Conservation (phyloP, 176 grass and related monocot species). For the sorghum (Sorghum bicolor) region DNA sequence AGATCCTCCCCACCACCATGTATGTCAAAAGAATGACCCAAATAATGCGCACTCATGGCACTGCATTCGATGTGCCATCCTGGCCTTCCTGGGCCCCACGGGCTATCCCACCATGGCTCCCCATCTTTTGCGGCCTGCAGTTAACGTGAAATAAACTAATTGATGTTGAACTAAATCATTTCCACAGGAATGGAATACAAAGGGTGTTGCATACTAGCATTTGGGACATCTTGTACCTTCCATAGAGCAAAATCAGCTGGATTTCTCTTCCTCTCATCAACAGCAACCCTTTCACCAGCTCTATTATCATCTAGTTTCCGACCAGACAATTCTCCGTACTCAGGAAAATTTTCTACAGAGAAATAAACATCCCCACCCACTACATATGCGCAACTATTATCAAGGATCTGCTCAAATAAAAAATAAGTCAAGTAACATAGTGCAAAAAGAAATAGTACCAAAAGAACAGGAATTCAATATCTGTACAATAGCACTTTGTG, state of each 20-base stretch:
- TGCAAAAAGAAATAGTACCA: neutral
- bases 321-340: constrained; percentile 84
- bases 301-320: constrained; percentile 95
- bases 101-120: constrained; percentile 91
- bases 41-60: constrained; percentile 89
- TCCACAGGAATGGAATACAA: neutral
- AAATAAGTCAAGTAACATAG: constrained; percentile 1
- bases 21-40: constrained; percentile 84
- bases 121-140: constrained; percentile 83
- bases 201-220: neutral
- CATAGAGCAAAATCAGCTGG: constrained; percentile 97
- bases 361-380: constrained; percentile 88
- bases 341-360: constrained; percentile 77
- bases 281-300: constrained; percentile 88
- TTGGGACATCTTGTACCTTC: constrained; percentile 59
- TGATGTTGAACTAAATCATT: constrained; percentile 20
- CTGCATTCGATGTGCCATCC: constrained; percentile 99
- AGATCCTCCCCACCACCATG: constrained; percentile 94
- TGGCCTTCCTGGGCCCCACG: constrained; percentile 87
- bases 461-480: neutral
- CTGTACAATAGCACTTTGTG: neutral
- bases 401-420: constrained; percentile 67
- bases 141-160: neutral
- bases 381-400: constrained; percentile 79
- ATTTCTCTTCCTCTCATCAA: constrained; percentile 91